Evolutionary conservation across 2,329 filamentous ascomycete genomes (phyloP).

Genomic region (Fusarium temperatum): DNA sequence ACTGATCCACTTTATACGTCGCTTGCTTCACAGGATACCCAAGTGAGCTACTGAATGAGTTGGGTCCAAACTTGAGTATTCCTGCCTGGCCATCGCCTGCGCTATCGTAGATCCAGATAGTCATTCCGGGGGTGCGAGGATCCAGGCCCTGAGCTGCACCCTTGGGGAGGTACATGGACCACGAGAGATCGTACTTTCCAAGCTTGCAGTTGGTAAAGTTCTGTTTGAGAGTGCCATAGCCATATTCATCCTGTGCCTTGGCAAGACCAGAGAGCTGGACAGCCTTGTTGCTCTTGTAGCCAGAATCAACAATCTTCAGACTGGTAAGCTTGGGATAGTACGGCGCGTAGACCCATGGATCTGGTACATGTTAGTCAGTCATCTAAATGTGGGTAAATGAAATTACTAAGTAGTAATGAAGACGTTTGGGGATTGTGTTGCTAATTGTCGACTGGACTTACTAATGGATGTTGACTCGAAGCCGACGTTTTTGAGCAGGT

Average conservation of each 20-base stretch:
- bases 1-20: not conserved
- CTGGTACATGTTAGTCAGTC: not conserved
- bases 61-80: not conserved
- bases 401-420: fast-evolving
- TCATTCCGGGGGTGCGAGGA: not conserved
- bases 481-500: not conserved
- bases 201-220: not conserved
- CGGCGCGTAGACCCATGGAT: not conserved
- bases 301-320: not conserved
- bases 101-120: not conserved
- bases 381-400: fast-evolving
- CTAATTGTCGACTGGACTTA: not conserved
- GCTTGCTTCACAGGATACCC: not conserved
- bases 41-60: not conserved
- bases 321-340: not conserved
- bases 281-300: not conserved
- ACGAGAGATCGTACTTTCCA: not conserved
- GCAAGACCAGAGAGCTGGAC: not conserved
- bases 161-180: not conserved
- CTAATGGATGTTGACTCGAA: not conserved
- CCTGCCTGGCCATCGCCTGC: not conserved
- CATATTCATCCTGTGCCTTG: not conserved
- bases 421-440: fast-evolving
- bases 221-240: not conserved
- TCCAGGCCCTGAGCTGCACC: not conserved